Percentiles rank a stretch among this genome's conserved stretches.
phyloP scores from a whole-genome alignment of 179 eudicot species.

The Spergularia azorica region DNA sequence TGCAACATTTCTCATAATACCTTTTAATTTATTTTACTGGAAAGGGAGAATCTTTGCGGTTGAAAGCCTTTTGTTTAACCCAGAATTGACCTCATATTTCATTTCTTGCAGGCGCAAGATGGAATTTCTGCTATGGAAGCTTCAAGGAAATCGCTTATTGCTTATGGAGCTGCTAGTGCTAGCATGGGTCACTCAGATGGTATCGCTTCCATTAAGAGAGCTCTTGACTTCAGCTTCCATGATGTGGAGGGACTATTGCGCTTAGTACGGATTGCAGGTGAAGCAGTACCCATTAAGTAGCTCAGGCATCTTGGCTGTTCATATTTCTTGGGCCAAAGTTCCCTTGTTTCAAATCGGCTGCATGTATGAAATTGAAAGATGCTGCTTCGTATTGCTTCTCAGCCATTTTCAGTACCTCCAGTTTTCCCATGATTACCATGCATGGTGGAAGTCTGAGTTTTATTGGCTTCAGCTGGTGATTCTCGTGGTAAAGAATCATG shows the following conservation, averaged over 20 bases:
- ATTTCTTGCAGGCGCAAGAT: constrained; percentile 71
- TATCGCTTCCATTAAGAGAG: constrained; percentile 66
- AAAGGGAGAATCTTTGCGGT: too few relatives aligned
- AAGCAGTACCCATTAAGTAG: constrained; percentile 57
- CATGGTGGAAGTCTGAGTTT: constrained; percentile 15
- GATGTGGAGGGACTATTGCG: constrained; percentile 82
- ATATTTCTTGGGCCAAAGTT: constrained; percentile 3
- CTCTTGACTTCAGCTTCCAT: constrained; percentile 89
- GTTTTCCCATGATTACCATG: constrained; percentile 17
- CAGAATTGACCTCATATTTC: constrained; percentile 18
- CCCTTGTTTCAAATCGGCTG: constrained; percentile 9
- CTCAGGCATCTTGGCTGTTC: constrained; percentile 11
- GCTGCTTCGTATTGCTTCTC: background rate
- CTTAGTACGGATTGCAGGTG: constrained; percentile 84
- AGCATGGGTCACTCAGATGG: constrained; percentile 52
- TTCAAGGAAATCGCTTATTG: constrained; percentile 74
- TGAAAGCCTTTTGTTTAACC: too few relatives aligned
- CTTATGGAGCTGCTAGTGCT: constrained; percentile 68
- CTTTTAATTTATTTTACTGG: too few relatives aligned
- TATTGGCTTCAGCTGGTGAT: constrained; percentile 23
- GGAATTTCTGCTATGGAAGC: constrained; percentile 94
- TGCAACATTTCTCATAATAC: too few relatives aligned
- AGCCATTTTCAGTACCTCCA: background rate
- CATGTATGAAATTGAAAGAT: constrained; percentile 12
- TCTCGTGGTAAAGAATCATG: constrained; percentile 15